Percentiles rank a stretch among this genome's conserved stretches.
Conservation (phyloP, 1,284 basidiomycete species). For the Quambalaria eucalypti region DNA sequence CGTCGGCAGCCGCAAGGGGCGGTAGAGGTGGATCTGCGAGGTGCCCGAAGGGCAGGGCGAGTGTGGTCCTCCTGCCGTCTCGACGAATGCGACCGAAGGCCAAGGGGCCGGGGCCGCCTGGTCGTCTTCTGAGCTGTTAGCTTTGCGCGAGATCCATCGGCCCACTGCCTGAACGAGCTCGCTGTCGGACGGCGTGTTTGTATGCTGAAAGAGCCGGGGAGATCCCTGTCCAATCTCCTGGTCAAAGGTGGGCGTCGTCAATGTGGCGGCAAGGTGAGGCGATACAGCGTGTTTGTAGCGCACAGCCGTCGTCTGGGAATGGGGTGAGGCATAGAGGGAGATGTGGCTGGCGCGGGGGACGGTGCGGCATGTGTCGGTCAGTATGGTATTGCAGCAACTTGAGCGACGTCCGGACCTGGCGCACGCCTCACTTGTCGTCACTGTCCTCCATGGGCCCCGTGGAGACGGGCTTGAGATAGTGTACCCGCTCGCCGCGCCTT, state of each 20-base stretch:
- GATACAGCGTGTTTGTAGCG: conserved; percentile 81
- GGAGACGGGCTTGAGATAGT: conserved; percentile 44
- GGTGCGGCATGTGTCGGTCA: too few relatives aligned
- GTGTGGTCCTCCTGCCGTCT: conserved; percentile 93
- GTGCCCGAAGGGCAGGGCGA: conserved; percentile 78
- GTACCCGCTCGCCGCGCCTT: conserved; percentile 19
- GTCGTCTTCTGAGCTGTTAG: too few relatives aligned
- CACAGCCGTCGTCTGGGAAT: conserved; percentile 65
- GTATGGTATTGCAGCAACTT: neutral
- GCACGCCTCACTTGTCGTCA: conserved; percentile 19
- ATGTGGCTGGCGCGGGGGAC: conserved; percentile 16
- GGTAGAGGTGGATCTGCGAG: conserved; percentile 56
- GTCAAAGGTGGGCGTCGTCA: neutral
- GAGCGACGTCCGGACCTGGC: neutral
- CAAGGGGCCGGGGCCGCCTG: neutral
- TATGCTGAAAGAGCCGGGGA: neutral
- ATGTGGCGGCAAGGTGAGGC: conserved; percentile 69
- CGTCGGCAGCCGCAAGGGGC: conserved; percentile 69
- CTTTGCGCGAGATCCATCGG: conserved; percentile 51
- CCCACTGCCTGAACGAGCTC: conserved; percentile 64
- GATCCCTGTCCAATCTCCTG: too few relatives aligned
- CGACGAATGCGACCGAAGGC: conserved; percentile 60
- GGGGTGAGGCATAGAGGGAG: conserved; percentile 14
- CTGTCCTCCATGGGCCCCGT: conserved; percentile 30
- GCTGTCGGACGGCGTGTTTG: conserved; percentile 51